These are phyloP conservation scores for Micractinium conductrix DNA, from an alignment of 139 green algal species.

Conservation along the genomic window DNA sequence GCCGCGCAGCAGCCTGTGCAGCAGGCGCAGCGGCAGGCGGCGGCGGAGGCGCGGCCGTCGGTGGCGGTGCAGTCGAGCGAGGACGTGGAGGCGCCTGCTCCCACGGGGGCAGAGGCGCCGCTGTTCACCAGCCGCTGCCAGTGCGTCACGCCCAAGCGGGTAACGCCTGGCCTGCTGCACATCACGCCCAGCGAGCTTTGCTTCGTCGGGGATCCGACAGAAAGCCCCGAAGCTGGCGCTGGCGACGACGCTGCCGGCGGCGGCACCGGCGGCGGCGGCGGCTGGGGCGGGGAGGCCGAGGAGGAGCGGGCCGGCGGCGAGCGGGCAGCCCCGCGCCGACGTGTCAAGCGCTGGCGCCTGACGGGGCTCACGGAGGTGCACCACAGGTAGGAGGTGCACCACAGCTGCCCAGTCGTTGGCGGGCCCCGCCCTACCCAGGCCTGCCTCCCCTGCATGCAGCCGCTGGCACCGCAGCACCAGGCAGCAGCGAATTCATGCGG, in stretches of 20 bases:
- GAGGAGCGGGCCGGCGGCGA: not conserved
- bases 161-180: slow-evolving; percentile 44
- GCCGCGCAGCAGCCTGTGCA: not conserved
- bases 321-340: slow-evolving; percentile 19
- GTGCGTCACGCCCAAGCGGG: slow-evolving; percentile 50
- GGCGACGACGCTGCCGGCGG: not conserved
- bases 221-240: not conserved
- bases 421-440: not conserved
- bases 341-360: slow-evolving; percentile 44
- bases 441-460: not conserved
- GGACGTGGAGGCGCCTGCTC: not conserved
- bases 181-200: slow-evolving; percentile 32
- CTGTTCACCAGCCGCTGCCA: slow-evolving; percentile 36
- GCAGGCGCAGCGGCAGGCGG: not conserved
- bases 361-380: slow-evolving; percentile 54
- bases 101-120: not conserved
- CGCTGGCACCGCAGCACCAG: no score
- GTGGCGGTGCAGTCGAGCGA: not conserved
- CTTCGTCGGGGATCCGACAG: slow-evolving; percentile 7
- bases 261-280: not conserved
- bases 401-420: not conserved
- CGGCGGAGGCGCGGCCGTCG: no score
- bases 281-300: not conserved
- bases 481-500: no score
- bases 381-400: slow-evolving; percentile 30